Base-by-base conservation (phyloP, 1,284 basidiomycete species). In the Trametes pubescens region DNA sequence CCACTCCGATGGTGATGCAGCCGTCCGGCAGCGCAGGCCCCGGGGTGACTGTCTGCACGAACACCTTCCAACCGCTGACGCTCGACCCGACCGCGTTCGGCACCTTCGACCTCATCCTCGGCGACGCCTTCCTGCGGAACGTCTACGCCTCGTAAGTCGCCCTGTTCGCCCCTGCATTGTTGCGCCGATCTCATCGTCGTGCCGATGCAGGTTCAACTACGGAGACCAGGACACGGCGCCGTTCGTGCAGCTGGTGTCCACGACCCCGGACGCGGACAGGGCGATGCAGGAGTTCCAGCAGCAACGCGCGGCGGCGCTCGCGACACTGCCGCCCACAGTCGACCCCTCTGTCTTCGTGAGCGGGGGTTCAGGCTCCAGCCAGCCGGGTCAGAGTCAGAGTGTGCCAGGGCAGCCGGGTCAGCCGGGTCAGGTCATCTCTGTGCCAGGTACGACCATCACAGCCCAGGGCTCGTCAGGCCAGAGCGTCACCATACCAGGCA, bases 171-270 rank as follows among this genome's bases (percentile, higher is more conserved):
- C 14, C 37, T 11, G 6, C 9, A 8, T 24, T 7, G 22, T 4
- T 21, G 22, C 44, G 7, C 24, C 8, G 24, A 24, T 21, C 56
- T 51, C 22, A 44, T 40, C 2, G 8, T 48, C 35, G 63, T 16
- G 24, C n/a, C n/a, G n/a, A n/a, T n/a, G 4, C 61, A 73, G 73
- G 11, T 84, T 82, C 73, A 79, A 83, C 69, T 80, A 79, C 63
- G 82, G 80, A 48, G 73, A 77, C 69, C 61, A 65, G 57, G 48
- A 58, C 16, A 67, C 63, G 13, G 64, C 71, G 11, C 76, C 78
- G 1, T 79, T 73, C 68, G 69, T 79, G 56, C 74, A 75, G 67
- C 64, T 79, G 59, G 51, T 74, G 34, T 37, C 70, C 40, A 74
- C 71, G 13, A 75, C 44, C 18, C 35, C 72, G 44, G 62, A 70